Evolutionary conservation across 108 stramenopile species (phyloP), one percentile per base, ranked within the genome.

Genomic region (Cyclostephanos tholiformis): DNA sequence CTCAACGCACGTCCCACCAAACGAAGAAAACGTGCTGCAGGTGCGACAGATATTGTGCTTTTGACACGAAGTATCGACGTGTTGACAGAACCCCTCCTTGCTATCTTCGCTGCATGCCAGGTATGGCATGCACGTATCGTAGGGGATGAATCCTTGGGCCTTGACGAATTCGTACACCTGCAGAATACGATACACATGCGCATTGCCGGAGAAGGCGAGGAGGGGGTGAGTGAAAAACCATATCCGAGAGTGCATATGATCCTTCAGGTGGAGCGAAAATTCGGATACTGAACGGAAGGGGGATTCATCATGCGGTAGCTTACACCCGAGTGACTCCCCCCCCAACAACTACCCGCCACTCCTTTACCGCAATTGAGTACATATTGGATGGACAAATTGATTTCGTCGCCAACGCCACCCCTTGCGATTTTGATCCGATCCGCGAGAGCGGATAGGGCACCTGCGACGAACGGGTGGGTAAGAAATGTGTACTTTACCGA

Each of bases 381-480:
- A 71, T 77, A 90, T 71, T 96, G 96, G 60, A 89, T 83, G 30
- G 85, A 82, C 36, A 88, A 64, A 69, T 87, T 87, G 57, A 87
- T 86, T 48, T 89, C 86, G 49, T 82, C 75, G 12, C 83, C 85
- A 19, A 63, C 49, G 2, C 32, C 90, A 26, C 80, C 61, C 23
- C 89, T 75, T 11, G 89, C 91, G 82, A 97, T 97, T 69, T 94
- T 95, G 82, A 97, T 91, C 46, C 96, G 93, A 87, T 97, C 96
- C 0, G 91, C 86, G 10, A 97, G 72, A 16, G 90, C 63, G 39
- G 84, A 84, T 35, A 95, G 69, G 59, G 95, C 82, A 19, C 57
- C 57, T 58, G 27, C 25, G 52, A 41, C 26, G 8, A 25, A 12
- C 2, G 26, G 3, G 56, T 51, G 20, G 17, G 4, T 4, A 51